Percentiles rank a stretch among this genome's conserved stretches.
These are phyloP conservation scores for Favolaschia claudopus DNA, from an alignment of 768 basidiomycete genomes.

Conservation along the genomic window DNA sequence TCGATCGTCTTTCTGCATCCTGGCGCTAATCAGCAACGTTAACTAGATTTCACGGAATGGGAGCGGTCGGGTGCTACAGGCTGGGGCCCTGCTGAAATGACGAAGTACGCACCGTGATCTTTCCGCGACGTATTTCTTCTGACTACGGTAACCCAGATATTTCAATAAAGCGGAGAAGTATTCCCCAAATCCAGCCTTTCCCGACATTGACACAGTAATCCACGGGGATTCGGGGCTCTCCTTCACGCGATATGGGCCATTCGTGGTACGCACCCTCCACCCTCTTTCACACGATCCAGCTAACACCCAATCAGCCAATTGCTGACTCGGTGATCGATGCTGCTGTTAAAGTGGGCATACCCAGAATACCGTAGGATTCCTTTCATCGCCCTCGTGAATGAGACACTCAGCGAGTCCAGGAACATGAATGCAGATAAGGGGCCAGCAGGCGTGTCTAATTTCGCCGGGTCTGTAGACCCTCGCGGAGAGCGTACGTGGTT, in stretches of 20 bases:
- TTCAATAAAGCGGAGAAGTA: conserved; percentile 26
- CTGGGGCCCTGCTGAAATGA: conserved; percentile 24
- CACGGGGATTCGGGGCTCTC: conserved; percentile 11
- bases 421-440: conserved; percentile 46
- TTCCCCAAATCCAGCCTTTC: conserved; percentile 12
- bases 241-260: conserved; percentile 1
- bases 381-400: neutral
- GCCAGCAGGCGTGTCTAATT: conserved; percentile 20
- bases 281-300: neutral
- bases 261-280: conserved; percentile 2
- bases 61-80: conserved; percentile 26
- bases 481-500: conserved; percentile 23
- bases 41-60: conserved; percentile 29
- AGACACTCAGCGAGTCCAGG: conserved; percentile 29
- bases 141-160: conserved; percentile 13
- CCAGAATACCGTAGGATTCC: conserved; percentile 22
- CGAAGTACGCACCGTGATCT: neutral
- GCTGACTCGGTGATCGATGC: conserved; percentile 46
- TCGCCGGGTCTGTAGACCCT: conserved; percentile 24
- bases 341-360: conserved; percentile 48
- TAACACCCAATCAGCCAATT: conserved; percentile 16
- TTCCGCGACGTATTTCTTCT: neutral
- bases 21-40: neutral
- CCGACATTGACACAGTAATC: conserved; percentile 6
- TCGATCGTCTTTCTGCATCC: neutral